phyloP scores from a whole-genome alignment of 75 land plant genomes.

The Sequoia sempervirens region DNA sequence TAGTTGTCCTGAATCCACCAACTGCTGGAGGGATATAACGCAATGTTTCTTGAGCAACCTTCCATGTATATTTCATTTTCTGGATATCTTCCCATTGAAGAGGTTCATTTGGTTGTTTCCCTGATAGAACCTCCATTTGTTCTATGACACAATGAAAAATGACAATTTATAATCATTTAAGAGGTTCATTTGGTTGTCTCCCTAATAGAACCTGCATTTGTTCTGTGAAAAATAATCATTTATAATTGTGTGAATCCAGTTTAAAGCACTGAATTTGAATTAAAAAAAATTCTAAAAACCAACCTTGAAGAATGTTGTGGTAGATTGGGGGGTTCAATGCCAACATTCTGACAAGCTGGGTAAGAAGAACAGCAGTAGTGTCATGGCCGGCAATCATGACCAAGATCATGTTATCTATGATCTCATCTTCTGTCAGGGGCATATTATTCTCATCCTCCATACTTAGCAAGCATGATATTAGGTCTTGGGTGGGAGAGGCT shows the following conservation, averaged over 20 bases:
- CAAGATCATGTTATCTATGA: conserved; percentile 41
- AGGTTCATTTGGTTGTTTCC: not conserved
- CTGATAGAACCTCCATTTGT: too few species aligned
- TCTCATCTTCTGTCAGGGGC: conserved; percentile 27
- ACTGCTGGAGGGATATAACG: conserved; percentile 40
- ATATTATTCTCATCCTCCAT: conserved; percentile 29
- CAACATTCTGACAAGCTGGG: too few species aligned
- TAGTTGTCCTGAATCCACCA: conserved; percentile 38
- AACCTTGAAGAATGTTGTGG: too few species aligned
- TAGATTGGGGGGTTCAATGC: too few species aligned
- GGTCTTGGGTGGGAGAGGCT: too few species aligned
- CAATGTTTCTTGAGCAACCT: conserved; percentile 38
- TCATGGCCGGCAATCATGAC: conserved; percentile 52
- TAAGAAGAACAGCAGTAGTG: conserved; percentile 21
- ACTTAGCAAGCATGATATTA: conserved; percentile 10
- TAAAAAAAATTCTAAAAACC: too few species aligned
- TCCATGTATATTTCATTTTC: conserved; percentile 48
- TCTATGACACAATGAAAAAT: too few species aligned
- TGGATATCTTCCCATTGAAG: conserved; percentile 32
- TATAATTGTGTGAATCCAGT: too few species aligned
- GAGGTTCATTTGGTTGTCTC: conserved; percentile 4
- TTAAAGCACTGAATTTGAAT: too few species aligned
- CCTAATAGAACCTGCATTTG: not conserved
- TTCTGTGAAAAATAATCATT: too few species aligned
- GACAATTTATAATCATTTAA: too few species aligned